These are phyloP conservation scores for Tilletia walkeri DNA, from an alignment of 1,284 basidiomycete species.

Conservation along the genomic window DNA sequence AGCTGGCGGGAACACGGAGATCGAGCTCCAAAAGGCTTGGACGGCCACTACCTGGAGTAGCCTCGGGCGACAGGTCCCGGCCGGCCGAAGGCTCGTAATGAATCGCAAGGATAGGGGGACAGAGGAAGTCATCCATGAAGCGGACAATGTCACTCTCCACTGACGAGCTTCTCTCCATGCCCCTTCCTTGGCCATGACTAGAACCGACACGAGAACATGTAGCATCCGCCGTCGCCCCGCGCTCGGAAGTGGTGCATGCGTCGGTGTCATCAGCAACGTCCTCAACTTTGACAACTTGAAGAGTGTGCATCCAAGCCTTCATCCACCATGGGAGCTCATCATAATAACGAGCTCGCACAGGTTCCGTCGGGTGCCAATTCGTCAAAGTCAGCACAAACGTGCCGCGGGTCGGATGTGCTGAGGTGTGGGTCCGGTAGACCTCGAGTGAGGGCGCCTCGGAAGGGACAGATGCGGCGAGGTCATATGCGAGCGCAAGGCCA, in stretches of 20 bases:
- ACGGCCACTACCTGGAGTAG: conserved; percentile 1
- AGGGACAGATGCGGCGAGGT: conserved; percentile 40
- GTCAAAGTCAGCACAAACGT: conserved; percentile 69
- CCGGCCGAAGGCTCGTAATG: conserved; percentile 33
- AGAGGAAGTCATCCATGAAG: conserved; percentile 30
- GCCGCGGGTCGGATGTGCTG: conserved; percentile 46
- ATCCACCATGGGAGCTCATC: conserved; percentile 94
- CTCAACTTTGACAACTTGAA: conserved; percentile 58
- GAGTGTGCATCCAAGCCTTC: conserved; percentile 80
- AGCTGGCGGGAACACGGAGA: conserved; percentile 66
- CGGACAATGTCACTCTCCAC: conserved; percentile 31
- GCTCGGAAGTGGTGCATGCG: background rate
- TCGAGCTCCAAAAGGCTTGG: conserved; percentile 62
- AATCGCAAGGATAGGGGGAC: conserved; percentile 30
- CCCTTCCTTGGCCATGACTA: background rate
- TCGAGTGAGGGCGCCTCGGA: conserved; percentile 2
- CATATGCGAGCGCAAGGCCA: conserved; percentile 59
- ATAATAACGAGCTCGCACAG: conserved; percentile 70
- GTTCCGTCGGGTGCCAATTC: conserved; percentile 62
- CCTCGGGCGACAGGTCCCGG: conserved; percentile 14
- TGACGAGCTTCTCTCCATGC: conserved; percentile 2
- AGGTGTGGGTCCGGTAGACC: conserved; percentile 10
- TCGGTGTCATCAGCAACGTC: conserved; percentile 17
- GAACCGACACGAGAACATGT: background rate
- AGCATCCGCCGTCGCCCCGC: background rate